These are phyloP conservation scores for Sclerotinia minor DNA, from an alignment of 2,329 filamentous ascomycete genomes.

Conservation along the genomic window DNA sequence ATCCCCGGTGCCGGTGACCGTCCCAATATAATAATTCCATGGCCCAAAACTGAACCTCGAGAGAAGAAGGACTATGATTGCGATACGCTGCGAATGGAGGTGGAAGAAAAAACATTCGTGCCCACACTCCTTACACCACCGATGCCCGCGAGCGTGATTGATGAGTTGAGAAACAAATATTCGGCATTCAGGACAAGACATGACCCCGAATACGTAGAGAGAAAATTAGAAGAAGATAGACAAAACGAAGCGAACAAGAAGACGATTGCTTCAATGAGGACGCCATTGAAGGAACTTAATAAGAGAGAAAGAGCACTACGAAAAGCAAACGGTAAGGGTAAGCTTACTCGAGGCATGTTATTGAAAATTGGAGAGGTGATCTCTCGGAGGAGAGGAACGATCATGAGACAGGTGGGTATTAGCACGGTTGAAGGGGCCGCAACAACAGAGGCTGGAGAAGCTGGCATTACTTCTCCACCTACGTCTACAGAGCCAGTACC, in stretches of 20 bases:
- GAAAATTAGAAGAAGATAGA: constrained; percentile 61
- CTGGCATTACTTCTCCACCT: background rate
- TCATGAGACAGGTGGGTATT: constrained; percentile 31
- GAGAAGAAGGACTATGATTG: constrained; percentile 54
- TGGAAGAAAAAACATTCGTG: constrained; percentile 72
- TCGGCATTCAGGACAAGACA: constrained; percentile 79
- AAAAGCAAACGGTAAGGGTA: constrained; percentile 39
- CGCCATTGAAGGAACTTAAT: constrained; percentile 40
- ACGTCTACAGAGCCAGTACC: constrained; percentile 20
- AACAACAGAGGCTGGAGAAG: background rate
- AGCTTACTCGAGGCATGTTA: constrained; percentile 39
- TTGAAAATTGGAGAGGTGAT: constrained; percentile 41
- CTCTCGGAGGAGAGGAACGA: constrained; percentile 35
- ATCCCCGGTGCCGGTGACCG: constrained; percentile 57
- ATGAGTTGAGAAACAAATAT: constrained; percentile 84
- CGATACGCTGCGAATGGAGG: constrained; percentile 76
- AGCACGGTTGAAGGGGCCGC: background rate
- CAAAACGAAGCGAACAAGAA: constrained; percentile 43
- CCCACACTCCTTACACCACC: constrained; percentile 77
- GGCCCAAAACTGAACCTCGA: constrained; percentile 60
- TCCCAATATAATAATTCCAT: constrained; percentile 72
- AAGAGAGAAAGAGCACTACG: constrained; percentile 36
- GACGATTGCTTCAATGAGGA: constrained; percentile 37
- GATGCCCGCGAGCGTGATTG: constrained; percentile 74
- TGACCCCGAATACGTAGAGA: constrained; percentile 68